Conservation (phyloP, 176 grass and related monocot species). For the Triticum timopheevii region DNA sequence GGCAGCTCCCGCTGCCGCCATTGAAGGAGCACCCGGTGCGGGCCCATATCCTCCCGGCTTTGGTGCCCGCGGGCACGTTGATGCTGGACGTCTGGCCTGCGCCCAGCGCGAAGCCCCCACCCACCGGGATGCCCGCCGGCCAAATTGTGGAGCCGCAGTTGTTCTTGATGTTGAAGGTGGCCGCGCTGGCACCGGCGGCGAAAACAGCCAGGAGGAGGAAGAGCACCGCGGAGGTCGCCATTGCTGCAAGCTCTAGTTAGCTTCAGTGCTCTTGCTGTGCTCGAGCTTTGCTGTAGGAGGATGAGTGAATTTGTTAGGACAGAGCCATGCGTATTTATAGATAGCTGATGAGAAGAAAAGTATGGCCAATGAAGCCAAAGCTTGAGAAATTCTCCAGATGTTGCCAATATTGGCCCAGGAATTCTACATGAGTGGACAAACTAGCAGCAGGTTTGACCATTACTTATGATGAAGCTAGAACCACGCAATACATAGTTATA, state of each 20-base stretch:
- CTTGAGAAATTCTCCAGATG: not conserved
- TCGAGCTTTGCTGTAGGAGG: too few relatives aligned
- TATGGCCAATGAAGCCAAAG: not conserved
- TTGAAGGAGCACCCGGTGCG: slow-evolving; percentile 17
- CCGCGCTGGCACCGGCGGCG: not conserved
- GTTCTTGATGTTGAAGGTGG: slow-evolving; percentile 1
- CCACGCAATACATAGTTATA: not conserved
- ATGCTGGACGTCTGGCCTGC: not conserved
- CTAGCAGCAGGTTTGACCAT: not conserved
- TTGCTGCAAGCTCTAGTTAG: not conserved
- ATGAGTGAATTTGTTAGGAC: not conserved
- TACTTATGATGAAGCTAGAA: not conserved
- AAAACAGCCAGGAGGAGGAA: not conserved
- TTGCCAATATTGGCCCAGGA: not conserved
- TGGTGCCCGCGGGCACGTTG: not conserved
- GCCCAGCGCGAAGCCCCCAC: not conserved
- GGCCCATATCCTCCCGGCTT: not conserved
- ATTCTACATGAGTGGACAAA: not conserved
- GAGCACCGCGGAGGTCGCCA: not conserved
- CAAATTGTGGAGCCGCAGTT: not conserved
- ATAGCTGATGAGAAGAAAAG: not conserved
- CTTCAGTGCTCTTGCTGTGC: not conserved
- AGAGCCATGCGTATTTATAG: slow-evolving; percentile 7
- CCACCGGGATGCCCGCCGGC: slow-evolving; percentile 10
- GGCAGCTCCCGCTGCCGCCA: not conserved